These are phyloP conservation scores for Seiridium cupressi DNA, from an alignment of 2,329 filamentous ascomycete genomes.

Conservation along the genomic window DNA sequence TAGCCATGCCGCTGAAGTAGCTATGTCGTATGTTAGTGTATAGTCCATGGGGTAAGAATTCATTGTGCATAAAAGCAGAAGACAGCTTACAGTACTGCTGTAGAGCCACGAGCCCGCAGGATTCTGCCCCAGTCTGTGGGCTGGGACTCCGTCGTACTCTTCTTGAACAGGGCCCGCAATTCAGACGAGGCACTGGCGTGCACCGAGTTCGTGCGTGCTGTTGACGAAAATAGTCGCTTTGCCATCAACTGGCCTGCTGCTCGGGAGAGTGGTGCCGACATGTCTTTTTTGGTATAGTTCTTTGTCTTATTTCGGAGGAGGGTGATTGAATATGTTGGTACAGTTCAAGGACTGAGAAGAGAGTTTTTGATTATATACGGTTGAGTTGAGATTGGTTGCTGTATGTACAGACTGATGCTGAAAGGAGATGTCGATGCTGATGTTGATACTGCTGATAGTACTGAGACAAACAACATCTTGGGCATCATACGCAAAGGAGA, in stretches of 20 bases:
- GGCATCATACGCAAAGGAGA: neutral
- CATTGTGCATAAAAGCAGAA: neutral
- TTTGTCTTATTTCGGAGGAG: neutral
- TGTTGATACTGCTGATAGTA: neutral
- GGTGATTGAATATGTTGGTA: neutral
- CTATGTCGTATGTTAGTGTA: neutral
- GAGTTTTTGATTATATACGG: neutral
- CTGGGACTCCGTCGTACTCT: neutral
- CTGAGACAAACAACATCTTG: neutral
- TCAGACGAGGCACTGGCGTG: neutral
- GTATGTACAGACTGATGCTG: conserved; percentile 5
- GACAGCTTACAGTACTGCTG: neutral
- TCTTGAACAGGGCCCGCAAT: conserved; percentile 4
- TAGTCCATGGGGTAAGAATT: neutral
- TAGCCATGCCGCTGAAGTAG: conserved; percentile 1
- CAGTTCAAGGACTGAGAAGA: neutral
- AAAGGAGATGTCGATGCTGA: conserved; percentile 6
- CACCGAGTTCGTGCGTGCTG: neutral
- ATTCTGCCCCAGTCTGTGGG: conserved; percentile 7
- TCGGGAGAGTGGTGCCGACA: conserved; percentile 6
- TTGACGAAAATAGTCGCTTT: conserved; percentile 5
- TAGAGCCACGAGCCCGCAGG: neutral
- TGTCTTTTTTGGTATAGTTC: neutral
- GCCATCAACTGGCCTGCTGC: conserved; percentile 2
- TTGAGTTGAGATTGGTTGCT: neutral